Conservation (phyloP, 345 rosid species). For the Hypericum androsaemum region DNA sequence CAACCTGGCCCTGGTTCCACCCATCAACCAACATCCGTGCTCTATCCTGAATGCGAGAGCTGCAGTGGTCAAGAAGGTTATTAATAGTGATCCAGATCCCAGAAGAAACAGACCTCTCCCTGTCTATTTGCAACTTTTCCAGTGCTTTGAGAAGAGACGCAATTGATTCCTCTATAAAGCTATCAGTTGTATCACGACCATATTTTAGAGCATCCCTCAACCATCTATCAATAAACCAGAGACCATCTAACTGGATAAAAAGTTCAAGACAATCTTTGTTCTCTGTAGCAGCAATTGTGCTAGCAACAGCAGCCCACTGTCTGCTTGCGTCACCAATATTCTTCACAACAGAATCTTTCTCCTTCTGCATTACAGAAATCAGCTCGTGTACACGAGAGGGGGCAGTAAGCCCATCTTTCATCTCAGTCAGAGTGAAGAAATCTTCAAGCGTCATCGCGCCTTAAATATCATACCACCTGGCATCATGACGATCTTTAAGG, state of each 20-base stretch:
- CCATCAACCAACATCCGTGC: constrained; percentile 52
- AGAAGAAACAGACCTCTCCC: constrained; percentile 54
- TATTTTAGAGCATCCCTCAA: constrained; percentile 48
- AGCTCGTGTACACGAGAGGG: constrained; percentile 75
- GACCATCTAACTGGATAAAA: constrained; percentile 79
- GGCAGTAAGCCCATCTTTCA: constrained; percentile 77
- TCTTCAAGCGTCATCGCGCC: constrained; percentile 80
- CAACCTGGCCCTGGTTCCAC: constrained; percentile 40
- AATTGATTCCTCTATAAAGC: constrained; percentile 60
- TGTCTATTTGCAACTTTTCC: constrained; percentile 59
- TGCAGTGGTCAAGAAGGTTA: constrained; percentile 56
- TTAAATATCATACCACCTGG: constrained; percentile 38
- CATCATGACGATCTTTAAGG: constrained; percentile 17
- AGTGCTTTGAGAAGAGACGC: constrained; percentile 58
- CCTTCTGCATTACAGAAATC: constrained; percentile 58
- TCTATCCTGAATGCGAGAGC: constrained; percentile 51
- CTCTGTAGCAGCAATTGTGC: constrained; percentile 69
- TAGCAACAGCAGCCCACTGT: constrained; percentile 87
- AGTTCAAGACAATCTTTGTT: constrained; percentile 83
- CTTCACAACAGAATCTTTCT: constrained; percentile 52
- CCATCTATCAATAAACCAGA: constrained; percentile 64
- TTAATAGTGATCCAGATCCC: constrained; percentile 60
- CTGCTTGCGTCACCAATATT: constrained; percentile 64
- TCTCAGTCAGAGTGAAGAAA: constrained; percentile 77
- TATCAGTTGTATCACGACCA: constrained; percentile 37